Evolutionary conservation across 306 rosid genomes (phyloP).

Genomic region (Vachellia pachyceras): DNA sequence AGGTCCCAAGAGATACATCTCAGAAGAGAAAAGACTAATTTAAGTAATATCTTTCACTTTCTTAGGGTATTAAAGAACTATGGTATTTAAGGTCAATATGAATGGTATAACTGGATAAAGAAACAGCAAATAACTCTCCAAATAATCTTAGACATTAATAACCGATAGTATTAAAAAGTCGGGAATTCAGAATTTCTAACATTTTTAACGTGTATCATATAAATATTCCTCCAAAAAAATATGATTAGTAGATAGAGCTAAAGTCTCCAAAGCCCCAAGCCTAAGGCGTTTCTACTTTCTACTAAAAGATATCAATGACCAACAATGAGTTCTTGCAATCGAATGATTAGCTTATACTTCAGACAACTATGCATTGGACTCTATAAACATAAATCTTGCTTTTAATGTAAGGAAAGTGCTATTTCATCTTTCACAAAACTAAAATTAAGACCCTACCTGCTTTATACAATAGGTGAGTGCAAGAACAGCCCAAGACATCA

Average conservation of each 20-base stretch:
- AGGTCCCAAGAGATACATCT: neutral
- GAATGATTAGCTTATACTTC: neutral
- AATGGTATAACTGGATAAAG: neutral
- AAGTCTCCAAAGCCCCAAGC: conserved; percentile 20
- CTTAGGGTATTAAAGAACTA: neutral
- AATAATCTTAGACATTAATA: conserved; percentile 1
- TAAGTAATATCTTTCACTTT: neutral
- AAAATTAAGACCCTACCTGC: conserved; percentile 66
- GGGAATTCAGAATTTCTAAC: neutral
- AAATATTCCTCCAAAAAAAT: conserved; percentile 17
- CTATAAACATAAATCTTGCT: conserved; percentile 18
- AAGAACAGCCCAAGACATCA: conserved; percentile 99
- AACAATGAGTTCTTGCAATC: conserved; percentile 24
- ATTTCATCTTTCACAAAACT: conserved; percentile 33
- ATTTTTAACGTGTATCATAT: conserved; percentile 15
- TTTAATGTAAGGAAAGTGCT: conserved; percentile 4
- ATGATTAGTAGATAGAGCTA: neutral
- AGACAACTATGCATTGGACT: conserved; percentile 17
- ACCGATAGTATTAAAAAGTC: neutral
- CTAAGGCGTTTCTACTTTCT: conserved; percentile 27
- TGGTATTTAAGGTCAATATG: neutral
- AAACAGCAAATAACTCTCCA: neutral
- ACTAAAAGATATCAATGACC: conserved; percentile 14
- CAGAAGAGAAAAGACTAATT: neutral
- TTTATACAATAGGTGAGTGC: conserved; percentile 96